Percentiles rank a stretch among this genome's conserved stretches.
Evolutionary conservation across 768 basidiomycete species (phyloP).

Genomic region (Tricholoma hemisulphureum): DNA sequence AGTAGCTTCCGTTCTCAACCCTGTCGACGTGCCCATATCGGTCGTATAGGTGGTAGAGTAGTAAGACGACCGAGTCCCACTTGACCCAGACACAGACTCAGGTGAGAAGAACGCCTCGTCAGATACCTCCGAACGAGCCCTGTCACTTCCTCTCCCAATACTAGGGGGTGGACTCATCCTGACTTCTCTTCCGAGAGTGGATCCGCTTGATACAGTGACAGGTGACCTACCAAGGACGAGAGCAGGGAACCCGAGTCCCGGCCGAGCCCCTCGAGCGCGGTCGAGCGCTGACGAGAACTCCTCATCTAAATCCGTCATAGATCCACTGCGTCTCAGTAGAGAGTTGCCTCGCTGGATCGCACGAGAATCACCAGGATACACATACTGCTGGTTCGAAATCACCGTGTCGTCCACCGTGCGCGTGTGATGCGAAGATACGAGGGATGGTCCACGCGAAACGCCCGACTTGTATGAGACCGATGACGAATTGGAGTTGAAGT

Average conservation of each 20-base stretch:
- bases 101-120: slow-evolving; percentile 44
- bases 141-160: slow-evolving; percentile 31
- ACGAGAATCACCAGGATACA: slow-evolving; percentile 72
- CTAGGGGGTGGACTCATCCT: slow-evolving; percentile 45
- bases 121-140: slow-evolving; percentile 30
- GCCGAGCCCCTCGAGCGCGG: slow-evolving; percentile 44
- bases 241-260: slow-evolving; percentile 34
- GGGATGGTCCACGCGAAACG: slow-evolving; percentile 41
- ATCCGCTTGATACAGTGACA: slow-evolving; percentile 71
- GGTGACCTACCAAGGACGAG: slow-evolving; percentile 54
- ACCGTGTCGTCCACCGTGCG: slow-evolving; percentile 75
- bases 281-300: slow-evolving; percentile 50
- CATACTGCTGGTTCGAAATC: slow-evolving; percentile 60
- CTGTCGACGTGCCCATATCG: slow-evolving; percentile 28
- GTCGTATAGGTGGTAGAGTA: slow-evolving; percentile 34
- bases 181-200: slow-evolving; percentile 43
- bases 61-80: slow-evolving; percentile 34
- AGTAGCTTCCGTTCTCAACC: slow-evolving; percentile 26
- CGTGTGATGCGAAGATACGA: slow-evolving; percentile 55
- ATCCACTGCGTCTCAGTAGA: slow-evolving; percentile 59
- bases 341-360: slow-evolving; percentile 56
- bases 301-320: slow-evolving; percentile 69
- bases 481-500: slow-evolving; percentile 40
- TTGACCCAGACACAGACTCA: slow-evolving; percentile 27
- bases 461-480: slow-evolving; percentile 28